Conservation (phyloP, 139 green algal genomes). For the Chlamydomonas incerta region DNA sequence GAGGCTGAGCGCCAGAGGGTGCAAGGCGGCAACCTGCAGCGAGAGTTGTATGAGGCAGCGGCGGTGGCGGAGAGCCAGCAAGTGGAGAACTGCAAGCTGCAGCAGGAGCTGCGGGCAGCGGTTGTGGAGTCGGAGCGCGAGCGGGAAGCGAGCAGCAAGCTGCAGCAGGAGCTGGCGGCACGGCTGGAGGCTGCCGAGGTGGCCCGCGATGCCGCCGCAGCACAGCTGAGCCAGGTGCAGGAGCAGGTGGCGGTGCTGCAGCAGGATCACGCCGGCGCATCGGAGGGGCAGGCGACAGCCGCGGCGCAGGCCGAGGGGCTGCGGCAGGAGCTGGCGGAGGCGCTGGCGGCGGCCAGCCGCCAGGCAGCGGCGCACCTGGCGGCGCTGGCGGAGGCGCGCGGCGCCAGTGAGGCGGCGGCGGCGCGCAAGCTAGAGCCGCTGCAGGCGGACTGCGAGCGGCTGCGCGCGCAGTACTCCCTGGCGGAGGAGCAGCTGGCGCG, state of each 20-base stretch:
- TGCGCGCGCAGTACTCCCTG: slow-evolving; percentile 1
- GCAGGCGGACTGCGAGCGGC: slow-evolving; percentile 23
- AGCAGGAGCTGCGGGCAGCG: neutral
- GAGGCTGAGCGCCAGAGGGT: neutral
- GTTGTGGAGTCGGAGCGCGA: neutral
- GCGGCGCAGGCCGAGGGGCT: neutral
- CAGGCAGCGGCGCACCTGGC: neutral
- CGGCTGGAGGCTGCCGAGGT: no score
- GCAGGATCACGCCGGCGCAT: no score
- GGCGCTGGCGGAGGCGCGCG: slow-evolving; percentile 22
- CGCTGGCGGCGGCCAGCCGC: no score
- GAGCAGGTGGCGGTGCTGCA: no score
- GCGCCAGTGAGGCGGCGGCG: neutral
- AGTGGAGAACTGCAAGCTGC: neutral
- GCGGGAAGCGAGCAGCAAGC: neutral
- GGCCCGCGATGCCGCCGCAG: no score
- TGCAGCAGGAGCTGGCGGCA: no score
- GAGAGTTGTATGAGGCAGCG: neutral
- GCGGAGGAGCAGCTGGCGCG: slow-evolving; percentile 26
- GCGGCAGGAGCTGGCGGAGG: neutral
- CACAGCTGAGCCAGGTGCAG: no score
- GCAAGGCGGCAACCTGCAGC: neutral
- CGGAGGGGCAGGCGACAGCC: no score
- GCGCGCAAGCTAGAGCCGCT: neutral
- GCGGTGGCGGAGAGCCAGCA: neutral